Percentiles rank a stretch among this genome's conserved stretches.
Conservation (phyloP, 352 stramenopile species). For the Phytophthora kernoviae region DNA sequence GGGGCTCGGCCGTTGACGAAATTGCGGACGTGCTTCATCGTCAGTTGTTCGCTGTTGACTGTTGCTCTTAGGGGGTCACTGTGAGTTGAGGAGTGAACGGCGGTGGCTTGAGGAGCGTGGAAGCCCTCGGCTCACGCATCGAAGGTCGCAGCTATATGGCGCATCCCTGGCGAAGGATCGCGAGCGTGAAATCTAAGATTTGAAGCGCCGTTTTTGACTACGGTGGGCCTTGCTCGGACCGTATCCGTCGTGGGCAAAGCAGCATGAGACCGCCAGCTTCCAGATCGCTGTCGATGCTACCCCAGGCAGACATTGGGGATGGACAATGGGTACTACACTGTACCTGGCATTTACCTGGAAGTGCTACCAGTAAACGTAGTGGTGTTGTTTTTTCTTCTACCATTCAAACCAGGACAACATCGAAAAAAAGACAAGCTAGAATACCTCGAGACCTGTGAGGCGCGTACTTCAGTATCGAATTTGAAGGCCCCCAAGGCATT, state of each 20-base stretch:
- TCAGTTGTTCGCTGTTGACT: background rate
- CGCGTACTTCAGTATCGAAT: no score
- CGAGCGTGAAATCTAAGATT: no score
- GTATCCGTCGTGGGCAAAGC: background rate
- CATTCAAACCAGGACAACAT: no score
- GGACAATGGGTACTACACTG: no score
- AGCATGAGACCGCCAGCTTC: background rate
- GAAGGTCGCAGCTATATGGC: background rate
- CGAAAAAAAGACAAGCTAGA: no score
- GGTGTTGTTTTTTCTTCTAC: no score
- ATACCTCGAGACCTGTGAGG: no score
- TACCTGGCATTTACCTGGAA: no score
- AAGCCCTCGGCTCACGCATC: background rate
- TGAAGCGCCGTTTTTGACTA: no score
- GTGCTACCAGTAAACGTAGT: no score
- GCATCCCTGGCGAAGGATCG: background rate
- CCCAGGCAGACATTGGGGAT: background rate
- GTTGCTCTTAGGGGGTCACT: background rate
- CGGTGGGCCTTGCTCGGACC: no score
- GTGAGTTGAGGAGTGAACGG: conserved; percentile 21
- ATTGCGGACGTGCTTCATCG: conserved; percentile 26
- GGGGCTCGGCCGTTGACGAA: conserved; percentile 13
- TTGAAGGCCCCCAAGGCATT: no score
- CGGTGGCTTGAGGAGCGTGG: background rate
- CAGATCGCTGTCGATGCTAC: background rate